Evolutionary conservation across 495 filamentous ascomycete genomes (phyloP), one percentile per base, ranked within the genome.

Genomic region (Niebla homalea): DNA sequence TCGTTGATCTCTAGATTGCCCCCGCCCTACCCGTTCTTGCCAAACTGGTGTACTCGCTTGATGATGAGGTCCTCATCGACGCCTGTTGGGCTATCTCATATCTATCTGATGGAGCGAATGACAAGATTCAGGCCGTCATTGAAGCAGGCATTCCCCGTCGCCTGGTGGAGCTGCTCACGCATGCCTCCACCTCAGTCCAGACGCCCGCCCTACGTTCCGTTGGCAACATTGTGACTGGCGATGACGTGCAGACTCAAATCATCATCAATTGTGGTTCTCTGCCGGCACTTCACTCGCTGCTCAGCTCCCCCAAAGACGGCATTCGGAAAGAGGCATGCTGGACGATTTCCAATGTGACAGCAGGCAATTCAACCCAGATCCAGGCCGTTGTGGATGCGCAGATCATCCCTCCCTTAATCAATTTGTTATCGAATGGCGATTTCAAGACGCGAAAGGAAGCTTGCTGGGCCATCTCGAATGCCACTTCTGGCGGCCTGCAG

Each of bases 71-170:
- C 43, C 71, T 99, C 54, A 99, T 99, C 57, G 93, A 99, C 67
- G 92, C 93, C 42, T 99, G 93, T 78, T 99, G 93, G 93, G 93
- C 93, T 46, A 96, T 99, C 64, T 97, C 93, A 4, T 99, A 99
- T 59, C 77, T 99, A 37, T 97, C 93, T n/a, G 93, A 99, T 66
- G 93, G 93, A 18, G 81, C 88, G 54, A 99, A 99, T 63, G 93
- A 99, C 59, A 99, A 99, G 75, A 99, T 99, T 55, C 93, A 99
- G 67, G 90, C 93, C 41, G 93, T 99, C 38, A 97, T 99, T 62
- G 93, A 97, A 67, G 92, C 90, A 46, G 89, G 89, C 48, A 99
- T 99, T 55, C 93, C 93, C 53, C 89, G 93, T 55, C 87, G 93
- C 44, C 80, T 99, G 8, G 92, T 97, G 1, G 93, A 99, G 70